A percentile compares a stretch with the other conserved stretches of the same genome.
These are phyloP conservation scores for Cyberlindnera mrakii DNA, from an alignment of 805 yeast genomes.

Conservation along the genomic window DNA sequence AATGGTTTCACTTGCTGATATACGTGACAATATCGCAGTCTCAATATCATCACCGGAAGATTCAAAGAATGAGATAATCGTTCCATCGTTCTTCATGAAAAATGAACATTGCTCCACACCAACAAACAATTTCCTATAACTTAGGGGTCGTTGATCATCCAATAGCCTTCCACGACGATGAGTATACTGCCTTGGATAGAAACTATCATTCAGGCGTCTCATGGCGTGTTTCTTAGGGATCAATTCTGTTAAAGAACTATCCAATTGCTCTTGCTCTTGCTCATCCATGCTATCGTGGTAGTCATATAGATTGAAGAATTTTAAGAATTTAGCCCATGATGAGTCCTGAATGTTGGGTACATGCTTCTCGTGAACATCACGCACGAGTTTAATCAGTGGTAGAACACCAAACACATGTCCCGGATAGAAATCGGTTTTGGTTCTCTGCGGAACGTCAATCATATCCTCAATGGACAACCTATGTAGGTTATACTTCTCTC, in stretches of 20 bases:
- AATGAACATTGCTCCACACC: conserved; percentile 53
- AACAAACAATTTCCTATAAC: conserved; percentile 35
- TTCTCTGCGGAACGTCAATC: conserved; percentile 57
- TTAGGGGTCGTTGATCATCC: conserved; percentile 39
- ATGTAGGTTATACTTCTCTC: conserved; percentile 40
- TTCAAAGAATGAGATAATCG: conserved; percentile 53
- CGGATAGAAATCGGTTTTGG: conserved; percentile 49
- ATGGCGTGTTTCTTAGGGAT: conserved; percentile 21
- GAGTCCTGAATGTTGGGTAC: not conserved
- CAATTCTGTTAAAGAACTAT: conserved; percentile 11
- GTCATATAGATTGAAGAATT: conserved; percentile 8
- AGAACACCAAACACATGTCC: conserved; percentile 47
- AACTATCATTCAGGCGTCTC: conserved; percentile 29
- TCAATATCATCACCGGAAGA: conserved; percentile 48
- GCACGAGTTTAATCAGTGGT: conserved; percentile 44
- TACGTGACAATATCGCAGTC: conserved; percentile 43
- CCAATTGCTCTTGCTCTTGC: not conserved
- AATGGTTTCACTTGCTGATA: conserved; percentile 39
- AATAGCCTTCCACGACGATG: conserved; percentile 21
- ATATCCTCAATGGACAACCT: conserved; percentile 55
- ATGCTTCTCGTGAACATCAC: conserved; percentile 2
- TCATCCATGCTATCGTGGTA: conserved; percentile 3
- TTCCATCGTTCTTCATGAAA: conserved; percentile 37
- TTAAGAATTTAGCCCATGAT: conserved; percentile 7
- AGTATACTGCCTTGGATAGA: conserved; percentile 16